phyloP scores from a whole-genome alignment of 2,329 filamentous ascomycete genomes.

The Microsporum audouinii region DNA sequence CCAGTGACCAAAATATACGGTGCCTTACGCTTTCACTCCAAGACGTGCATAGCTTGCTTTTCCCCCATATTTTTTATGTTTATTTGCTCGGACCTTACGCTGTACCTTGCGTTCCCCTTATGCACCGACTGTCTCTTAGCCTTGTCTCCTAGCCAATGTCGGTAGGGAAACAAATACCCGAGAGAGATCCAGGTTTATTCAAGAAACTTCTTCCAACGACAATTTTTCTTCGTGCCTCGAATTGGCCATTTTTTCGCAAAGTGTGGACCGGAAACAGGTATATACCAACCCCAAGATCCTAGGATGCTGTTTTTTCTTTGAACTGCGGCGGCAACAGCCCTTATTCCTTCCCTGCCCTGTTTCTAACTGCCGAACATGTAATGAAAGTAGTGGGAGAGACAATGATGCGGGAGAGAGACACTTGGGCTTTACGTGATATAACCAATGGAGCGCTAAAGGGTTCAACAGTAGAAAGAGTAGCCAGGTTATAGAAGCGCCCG shows the following conservation, averaged over 20 bases:
- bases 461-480: constrained; percentile 1
- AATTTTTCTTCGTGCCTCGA: constrained; percentile 5
- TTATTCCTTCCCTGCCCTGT: background rate
- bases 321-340: constrained; percentile 4
- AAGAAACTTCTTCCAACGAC: background rate
- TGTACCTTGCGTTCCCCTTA: background rate
- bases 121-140: background rate
- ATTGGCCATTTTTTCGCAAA: constrained; percentile 5
- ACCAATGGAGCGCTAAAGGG: constrained; percentile 3
- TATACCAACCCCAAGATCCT: background rate
- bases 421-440: background rate
- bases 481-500: background rate
- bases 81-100: background rate
- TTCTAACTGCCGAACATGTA: background rate
- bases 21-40: background rate
- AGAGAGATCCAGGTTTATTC: background rate
- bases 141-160: background rate
- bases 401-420: background rate
- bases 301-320: background rate
- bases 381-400: background rate
- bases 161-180: background rate
- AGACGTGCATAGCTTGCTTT: background rate
- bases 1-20: background rate
- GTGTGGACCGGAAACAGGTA: constrained; percentile 2
- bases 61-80: background rate